Evolutionary conservation across 176 grass and related monocot species (phyloP).

Genomic region (Rhynchospora tenuis): DNA sequence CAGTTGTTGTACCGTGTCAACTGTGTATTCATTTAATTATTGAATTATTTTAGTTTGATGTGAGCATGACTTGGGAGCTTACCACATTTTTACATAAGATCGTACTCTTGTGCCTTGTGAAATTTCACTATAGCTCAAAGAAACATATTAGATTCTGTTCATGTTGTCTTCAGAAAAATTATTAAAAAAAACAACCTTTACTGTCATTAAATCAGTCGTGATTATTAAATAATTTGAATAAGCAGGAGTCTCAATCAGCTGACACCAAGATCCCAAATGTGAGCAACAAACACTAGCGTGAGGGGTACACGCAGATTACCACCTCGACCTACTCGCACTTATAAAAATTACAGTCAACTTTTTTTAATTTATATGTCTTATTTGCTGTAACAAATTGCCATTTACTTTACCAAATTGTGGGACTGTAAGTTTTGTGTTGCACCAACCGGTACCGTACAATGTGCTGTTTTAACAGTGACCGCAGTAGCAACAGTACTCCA

Average conservation of each 20-base stretch:
- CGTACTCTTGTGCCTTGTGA: not conserved
- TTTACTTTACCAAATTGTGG: not conserved
- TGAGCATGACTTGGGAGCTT: not conserved
- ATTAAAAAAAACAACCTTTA: not conserved
- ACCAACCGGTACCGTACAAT: not conserved
- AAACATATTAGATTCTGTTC: not conserved
- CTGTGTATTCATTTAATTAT: not conserved
- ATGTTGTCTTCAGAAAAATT: not conserved
- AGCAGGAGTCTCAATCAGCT: constrained; percentile 9
- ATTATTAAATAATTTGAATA: constrained; percentile 3
- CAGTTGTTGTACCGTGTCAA: not conserved
- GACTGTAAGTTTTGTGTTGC: not conserved
- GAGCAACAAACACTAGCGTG: not conserved
- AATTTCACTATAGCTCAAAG: not conserved
- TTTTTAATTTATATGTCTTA: too few relatives aligned
- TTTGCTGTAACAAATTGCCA: not conserved
- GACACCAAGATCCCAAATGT: not conserved
- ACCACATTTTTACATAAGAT: not conserved
- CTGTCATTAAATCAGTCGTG: not conserved
- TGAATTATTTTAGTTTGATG: not conserved
- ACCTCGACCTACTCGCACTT: constrained; percentile 7
- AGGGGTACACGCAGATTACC: constrained; percentile 15
- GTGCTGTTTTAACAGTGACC: not conserved
- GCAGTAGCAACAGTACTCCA: not conserved
- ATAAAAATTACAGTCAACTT: not conserved